These are phyloP conservation scores for Rhamnella rubrinervis DNA, from an alignment of 331 rosid species.

Conservation along the genomic window DNA sequence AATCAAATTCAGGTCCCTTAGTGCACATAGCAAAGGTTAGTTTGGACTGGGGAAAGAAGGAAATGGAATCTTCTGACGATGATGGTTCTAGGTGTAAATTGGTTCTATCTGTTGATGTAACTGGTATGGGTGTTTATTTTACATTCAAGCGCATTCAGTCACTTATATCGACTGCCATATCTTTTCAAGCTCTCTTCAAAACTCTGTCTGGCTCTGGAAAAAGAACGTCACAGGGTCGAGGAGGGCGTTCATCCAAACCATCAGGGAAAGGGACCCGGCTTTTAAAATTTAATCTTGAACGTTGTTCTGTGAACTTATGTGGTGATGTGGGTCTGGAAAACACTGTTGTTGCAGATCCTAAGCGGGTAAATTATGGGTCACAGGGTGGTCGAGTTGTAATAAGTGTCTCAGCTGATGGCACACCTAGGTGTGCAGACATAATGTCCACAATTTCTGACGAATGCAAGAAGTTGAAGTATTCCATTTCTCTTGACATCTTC, in stretches of 20 bases:
- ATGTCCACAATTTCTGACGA: conserved; percentile 65
- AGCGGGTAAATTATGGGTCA: conserved; percentile 91
- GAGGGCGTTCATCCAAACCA: conserved; percentile 56
- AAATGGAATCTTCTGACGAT: conserved; percentile 71
- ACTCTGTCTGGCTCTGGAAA: conserved; percentile 59
- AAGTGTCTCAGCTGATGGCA: conserved; percentile 72
- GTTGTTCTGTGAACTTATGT: conserved; percentile 72
- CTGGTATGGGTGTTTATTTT: conserved; percentile 77
- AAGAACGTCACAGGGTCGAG: conserved; percentile 57
- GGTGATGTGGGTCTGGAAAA: conserved; percentile 81
- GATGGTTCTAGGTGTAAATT: conserved; percentile 58
- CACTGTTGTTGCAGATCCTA: conserved; percentile 75
- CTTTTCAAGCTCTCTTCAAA: conserved; percentile 72
- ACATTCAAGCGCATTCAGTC: conserved; percentile 82
- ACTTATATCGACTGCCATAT: conserved; percentile 73
- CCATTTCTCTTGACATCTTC: conserved; percentile 80
- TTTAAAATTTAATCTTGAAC: conserved; percentile 77
- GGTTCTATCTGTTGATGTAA: conserved; percentile 78
- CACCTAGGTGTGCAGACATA: conserved; percentile 77
- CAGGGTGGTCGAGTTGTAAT: conserved; percentile 86
- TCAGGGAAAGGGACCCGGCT: conserved; percentile 80
- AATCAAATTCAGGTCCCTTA: conserved; percentile 85
- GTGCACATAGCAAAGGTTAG: conserved; percentile 84
- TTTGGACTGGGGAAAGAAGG: conserved; percentile 96
- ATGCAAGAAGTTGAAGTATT: conserved; percentile 62